Conservation (phyloP, 148 eudicot genomes). For the Drosera capensis region DNA sequence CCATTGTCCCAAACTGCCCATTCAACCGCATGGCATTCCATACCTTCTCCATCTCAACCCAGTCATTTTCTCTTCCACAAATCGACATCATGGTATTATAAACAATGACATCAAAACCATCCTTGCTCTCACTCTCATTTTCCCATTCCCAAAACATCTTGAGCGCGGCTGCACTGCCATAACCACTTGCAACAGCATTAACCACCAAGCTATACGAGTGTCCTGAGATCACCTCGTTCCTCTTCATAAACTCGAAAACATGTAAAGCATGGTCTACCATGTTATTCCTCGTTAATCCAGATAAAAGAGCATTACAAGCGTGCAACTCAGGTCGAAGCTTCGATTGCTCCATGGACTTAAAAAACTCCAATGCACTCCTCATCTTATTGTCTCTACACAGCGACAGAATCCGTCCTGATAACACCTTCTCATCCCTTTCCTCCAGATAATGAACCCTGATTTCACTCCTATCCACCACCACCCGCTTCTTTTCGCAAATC, state of each 20-base stretch:
- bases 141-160: slow-evolving; percentile 30
- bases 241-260: slow-evolving; percentile 41
- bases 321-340: slow-evolving; percentile 36
- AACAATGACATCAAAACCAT: slow-evolving; percentile 34
- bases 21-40: slow-evolving; percentile 40
- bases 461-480: too few relatives aligned
- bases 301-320: slow-evolving; percentile 53
- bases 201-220: slow-evolving; percentile 48
- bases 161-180: slow-evolving; percentile 32
- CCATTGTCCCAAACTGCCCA: slow-evolving; percentile 26
- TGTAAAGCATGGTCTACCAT: slow-evolving; percentile 32
- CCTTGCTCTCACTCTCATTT: slow-evolving; percentile 13
- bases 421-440: slow-evolving; percentile 34
- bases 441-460: slow-evolving; percentile 31
- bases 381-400: slow-evolving; percentile 43
- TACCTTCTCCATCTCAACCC: slow-evolving; percentile 32
- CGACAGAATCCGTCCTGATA: slow-evolving; percentile 38
- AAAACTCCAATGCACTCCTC: slow-evolving; percentile 39
- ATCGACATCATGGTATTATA: slow-evolving; percentile 54
- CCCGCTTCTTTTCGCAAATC: too few relatives aligned
- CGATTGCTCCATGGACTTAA: slow-evolving; percentile 34
- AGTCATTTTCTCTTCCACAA: slow-evolving; percentile 33
- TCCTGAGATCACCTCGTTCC: slow-evolving; percentile 22
- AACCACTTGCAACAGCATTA: slow-evolving; percentile 31
- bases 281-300: slow-evolving; percentile 40